phyloP scores from a whole-genome alignment of 2,329 filamentous ascomycete species.

The Pseudogymnoascus sp. region DNA sequence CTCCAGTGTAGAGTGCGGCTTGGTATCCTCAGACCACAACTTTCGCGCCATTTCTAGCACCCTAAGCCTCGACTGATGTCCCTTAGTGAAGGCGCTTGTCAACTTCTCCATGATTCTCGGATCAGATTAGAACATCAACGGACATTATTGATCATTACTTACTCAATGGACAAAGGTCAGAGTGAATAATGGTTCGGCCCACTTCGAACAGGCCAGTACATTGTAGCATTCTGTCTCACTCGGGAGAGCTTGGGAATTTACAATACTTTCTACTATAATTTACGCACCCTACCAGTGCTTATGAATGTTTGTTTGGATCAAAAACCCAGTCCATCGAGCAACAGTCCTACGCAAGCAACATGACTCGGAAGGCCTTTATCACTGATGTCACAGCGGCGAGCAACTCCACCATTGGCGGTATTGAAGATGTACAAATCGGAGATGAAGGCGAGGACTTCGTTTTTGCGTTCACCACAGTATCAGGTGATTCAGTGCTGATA shows the following conservation, averaged over 20 bases:
- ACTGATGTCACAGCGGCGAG: conserved; percentile 41
- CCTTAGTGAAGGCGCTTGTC: not conserved
- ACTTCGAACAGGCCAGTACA: not conserved
- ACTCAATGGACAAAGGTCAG: not conserved
- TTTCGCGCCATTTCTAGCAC: not conserved
- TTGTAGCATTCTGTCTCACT: not conserved
- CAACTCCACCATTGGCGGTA: conserved; percentile 33
- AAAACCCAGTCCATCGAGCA: not conserved
- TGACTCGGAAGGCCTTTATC: conserved; percentile 60
- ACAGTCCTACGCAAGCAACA: conserved; percentile 27
- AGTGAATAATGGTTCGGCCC: not conserved
- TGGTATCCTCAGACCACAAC: not conserved
- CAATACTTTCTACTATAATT: not conserved
- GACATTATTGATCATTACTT: not conserved
- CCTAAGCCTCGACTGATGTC: not conserved
- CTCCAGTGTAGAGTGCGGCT: not conserved
- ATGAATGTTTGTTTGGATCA: not conserved
- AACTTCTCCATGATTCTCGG: not conserved
- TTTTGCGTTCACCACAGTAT: conserved; percentile 43
- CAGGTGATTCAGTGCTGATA: conserved; percentile 21
- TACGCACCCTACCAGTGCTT: not conserved
- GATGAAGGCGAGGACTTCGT: conserved; percentile 65
- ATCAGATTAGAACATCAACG: not conserved
- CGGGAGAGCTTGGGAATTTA: not conserved
- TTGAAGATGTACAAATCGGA: conserved; percentile 49